Conservation (phyloP, 2,329 filamentous ascomycete genomes). For the Emergomyces africanus region DNA sequence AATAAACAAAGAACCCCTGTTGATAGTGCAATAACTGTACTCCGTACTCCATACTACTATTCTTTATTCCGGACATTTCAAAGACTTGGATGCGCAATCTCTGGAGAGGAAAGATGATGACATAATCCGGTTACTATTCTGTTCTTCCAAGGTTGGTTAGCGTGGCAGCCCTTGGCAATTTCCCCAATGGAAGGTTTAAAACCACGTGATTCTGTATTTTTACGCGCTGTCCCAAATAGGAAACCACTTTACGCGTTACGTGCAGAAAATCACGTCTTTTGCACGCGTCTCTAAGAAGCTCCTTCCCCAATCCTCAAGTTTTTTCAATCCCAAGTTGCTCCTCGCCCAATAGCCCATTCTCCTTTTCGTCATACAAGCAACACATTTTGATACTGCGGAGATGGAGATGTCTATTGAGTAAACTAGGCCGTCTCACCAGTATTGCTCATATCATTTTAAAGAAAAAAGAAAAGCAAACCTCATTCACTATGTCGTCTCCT, state of each 20-base stretch:
- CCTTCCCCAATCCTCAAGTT: neutral
- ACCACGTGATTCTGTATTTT: neutral
- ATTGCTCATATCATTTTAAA: neutral
- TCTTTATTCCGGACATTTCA: too few species aligned
- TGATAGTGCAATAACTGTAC: too few species aligned
- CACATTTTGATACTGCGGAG: neutral
- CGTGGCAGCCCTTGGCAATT: too few species aligned
- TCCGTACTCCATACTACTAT: too few species aligned
- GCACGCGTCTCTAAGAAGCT: neutral
- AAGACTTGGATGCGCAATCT: too few species aligned
- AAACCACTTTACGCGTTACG: conserved; percentile 15
- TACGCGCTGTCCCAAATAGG: conserved; percentile 8
- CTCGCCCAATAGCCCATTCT: neutral
- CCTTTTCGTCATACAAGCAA: neutral
- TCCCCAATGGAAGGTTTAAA: too few species aligned
- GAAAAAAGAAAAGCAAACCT: neutral
- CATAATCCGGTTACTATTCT: too few species aligned
- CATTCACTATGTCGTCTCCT: conserved; percentile 33
- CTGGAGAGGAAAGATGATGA: too few species aligned
- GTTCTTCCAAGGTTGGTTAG: too few species aligned
- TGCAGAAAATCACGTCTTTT: conserved; percentile 6
- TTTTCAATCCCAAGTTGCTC: neutral
- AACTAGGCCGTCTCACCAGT: neutral
- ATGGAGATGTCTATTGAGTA: neutral
- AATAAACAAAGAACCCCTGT: too few species aligned